Base-by-base conservation (phyloP, 495 filamentous ascomycete genomes). In the Podospora bellae-mahoneyi region DNA sequence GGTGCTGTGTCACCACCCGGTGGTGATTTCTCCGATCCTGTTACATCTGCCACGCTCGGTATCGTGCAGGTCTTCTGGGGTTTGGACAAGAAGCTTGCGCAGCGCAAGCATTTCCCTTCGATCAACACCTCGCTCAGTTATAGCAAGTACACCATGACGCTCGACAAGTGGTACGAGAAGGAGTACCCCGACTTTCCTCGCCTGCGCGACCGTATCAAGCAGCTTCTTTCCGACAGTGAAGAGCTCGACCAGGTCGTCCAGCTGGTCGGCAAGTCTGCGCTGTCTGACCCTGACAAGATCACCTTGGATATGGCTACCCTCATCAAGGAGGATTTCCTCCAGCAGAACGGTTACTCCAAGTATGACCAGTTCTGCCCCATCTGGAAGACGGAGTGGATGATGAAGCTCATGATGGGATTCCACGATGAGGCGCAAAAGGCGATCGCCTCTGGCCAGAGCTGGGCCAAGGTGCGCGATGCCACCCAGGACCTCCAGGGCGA, bases 21-120 rank as follows among this genome's bases (percentile, higher is more conserved):
- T 81, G 95, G 96, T 86, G 95, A 99, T 84, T 99, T 97, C 87
- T 97, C 95, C 59, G 95, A 99, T 81, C 95, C 95, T 23, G 96
- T 99, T 77, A 99, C 96, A 16, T 92, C 86, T 71, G 89, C 90
- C 76, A 99, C 96, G 6, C 88, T 99, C 23, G 88, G 92, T 88
- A 99, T 99, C 77, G 96, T 98, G 74, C 95, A 99, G 74, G 95
- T 99, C 67, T 98, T 99, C 84, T 99, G 95, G 95, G 96, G 95
- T 84, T 85, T 99, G 39, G 95, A 99, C 83, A 98, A 99, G 88
- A 97, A 97, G 82, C 88, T 99, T 64, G 95, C 95, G 23, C 95
- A 99, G 78, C 90, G 95, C 68, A 99, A 99, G 82, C 95, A 99
- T 82, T 99, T 99, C 86, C 95, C 95, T 2, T 97, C 94, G 54